Base-by-base conservation (phyloP, 2,329 filamentous ascomycete genomes). In the Cladosporium sp. region DNA sequence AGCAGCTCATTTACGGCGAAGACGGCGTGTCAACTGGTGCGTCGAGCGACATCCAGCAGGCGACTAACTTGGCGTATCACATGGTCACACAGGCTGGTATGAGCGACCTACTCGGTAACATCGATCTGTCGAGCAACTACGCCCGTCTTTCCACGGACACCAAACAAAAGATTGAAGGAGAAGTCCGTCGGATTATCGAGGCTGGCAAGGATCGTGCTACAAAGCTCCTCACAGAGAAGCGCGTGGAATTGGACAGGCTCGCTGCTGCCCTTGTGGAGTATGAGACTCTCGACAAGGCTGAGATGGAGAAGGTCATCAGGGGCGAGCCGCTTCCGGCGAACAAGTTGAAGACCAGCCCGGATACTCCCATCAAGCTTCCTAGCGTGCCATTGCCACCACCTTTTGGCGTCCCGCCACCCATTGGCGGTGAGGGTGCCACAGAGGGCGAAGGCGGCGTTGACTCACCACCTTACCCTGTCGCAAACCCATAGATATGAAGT, bases 61-160 rank as follows among this genome's bases (percentile, higher is more conserved):
- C 95, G 8, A 99, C 95, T 1, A 84, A 86, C 49, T 84, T 92
- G 18, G 93, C 94, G 2, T 96, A 93, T 79, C 84, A 86, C 69
- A 95, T 99, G 88, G 90, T 99, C 11, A 95, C 93, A 5, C 84
- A 87, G 67, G 91, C 92, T 68, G 95, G 95, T 72, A 98, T 98
- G 90, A 97, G 92, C 1, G 86, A 89, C 64, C 86, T 86, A 67
- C 85, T 99, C 0, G 95, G 95, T 56, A 95, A 96, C 69, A 91
- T 99, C 69, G 94, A 98, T 75, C 90, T 97, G 68, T 85, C 87
- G 29, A 88, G 88, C 70, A 89, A 93, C 71, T 96, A 97, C 80
- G 85, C 91, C 52, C 85, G 87, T 62, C 85, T 99, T 23, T 97
- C 93, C 62, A 89, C 91, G 1, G 89, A 93, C 74, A 98, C 95